Base-by-base conservation (phyloP, 805 yeast genomes). In the Cyberlindnera euphorbiiphila region DNA sequence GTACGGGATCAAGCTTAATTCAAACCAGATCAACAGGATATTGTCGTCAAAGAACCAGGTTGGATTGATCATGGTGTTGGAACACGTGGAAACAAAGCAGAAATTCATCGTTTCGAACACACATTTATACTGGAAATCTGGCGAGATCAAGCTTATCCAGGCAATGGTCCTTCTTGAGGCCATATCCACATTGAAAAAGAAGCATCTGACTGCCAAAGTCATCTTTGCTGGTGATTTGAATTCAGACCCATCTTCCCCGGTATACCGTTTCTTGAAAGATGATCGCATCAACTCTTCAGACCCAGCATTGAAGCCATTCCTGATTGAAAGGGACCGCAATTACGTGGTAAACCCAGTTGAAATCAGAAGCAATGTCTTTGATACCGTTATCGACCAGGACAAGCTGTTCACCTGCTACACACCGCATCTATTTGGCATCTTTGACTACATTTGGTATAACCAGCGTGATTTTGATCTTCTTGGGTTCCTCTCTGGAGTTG, bases 371-470 rank as follows among this genome's bases (percentile, higher is more conserved):
- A 57, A 56, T 14, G 39, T 56, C 6, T 63, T 62, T 39, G 64
- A 57, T 10, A 49, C 59, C 13, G 36, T 53, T 14, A 42, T 45
- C 9, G 21, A 39, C 13, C 38, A 47, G 13, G 37, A 42, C 4
- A 45, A 47, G 10, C 33, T 53, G 15, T 45, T 50, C 43, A 71
- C 77, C 1, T 72, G 76, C 25, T 74, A 66, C 46, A 71, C 81
- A 0, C 66, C 65, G 6, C 66, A 71, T 37, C 59, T 72, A 37
- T 69, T 69, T 31, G 74, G 72, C 9, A 67, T 75, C 2, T 74
- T 77, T 31, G 84, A 78, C 51, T 78, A 76, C 47, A 71, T 77
- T 6, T 76, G 80, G 78, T 72, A 61, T 47, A 69, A 70, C 38
- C 55, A 59, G 12, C 46, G 56, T 9, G 67, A 64, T 30, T 53